Percentiles rank a stretch among this genome's conserved stretches.
phyloP scores from a whole-genome alignment of 768 basidiomycete genomes.

The Chalciporus piperatus region DNA sequence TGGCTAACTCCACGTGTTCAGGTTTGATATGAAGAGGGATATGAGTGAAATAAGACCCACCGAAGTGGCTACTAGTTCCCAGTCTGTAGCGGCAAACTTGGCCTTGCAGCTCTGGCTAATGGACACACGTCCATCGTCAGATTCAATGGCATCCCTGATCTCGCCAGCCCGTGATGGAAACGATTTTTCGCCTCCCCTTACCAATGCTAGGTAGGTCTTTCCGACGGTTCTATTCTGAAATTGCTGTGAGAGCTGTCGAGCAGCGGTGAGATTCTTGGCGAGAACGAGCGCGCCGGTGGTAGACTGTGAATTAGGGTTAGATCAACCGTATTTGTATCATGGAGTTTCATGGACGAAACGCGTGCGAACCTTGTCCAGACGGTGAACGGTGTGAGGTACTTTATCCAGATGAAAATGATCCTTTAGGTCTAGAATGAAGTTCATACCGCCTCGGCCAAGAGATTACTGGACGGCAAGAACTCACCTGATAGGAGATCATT shows the following conservation, averaged over 20 bases:
- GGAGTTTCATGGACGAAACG: neutral
- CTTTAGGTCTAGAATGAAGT: constrained; percentile 25
- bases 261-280: constrained; percentile 41
- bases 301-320: constrained; percentile 33
- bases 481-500: constrained; percentile 36
- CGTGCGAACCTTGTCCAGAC: constrained; percentile 58
- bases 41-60: constrained; percentile 36
- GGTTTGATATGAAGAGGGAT: constrained; percentile 16
- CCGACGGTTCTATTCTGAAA: constrained; percentile 45
- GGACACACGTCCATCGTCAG: constrained; percentile 43
- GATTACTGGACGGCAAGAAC: constrained; percentile 11
- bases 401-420: constrained; percentile 30
- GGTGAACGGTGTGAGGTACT: constrained; percentile 54
- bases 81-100: constrained; percentile 41
- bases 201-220: constrained; percentile 66
- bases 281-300: constrained; percentile 66
- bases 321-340: neutral
- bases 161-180: constrained; percentile 41
- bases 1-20: constrained; percentile 32
- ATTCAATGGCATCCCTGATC: constrained; percentile 42
- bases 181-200: constrained; percentile 48
- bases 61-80: constrained; percentile 58
- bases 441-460: neutral
- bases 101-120: constrained; percentile 28
- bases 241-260: constrained; percentile 53